Base-by-base conservation (phyloP, 495 filamentous ascomycete species). In the Cercophora sp. region DNA sequence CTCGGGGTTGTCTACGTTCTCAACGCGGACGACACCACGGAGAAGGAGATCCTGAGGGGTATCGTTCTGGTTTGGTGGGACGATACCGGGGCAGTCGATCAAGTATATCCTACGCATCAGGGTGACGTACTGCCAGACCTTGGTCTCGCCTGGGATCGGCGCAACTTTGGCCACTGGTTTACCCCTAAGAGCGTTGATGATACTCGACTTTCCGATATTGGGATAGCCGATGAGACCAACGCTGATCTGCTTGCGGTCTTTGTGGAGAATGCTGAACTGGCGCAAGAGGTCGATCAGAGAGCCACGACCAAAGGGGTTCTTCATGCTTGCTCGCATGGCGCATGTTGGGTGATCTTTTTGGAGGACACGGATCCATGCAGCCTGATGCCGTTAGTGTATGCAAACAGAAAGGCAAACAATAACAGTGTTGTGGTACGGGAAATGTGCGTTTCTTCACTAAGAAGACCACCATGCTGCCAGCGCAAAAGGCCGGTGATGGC, bases 381-480 rank as follows among this genome's bases (percentile, higher is more conserved):
- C 61, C 65, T 66, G 25, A 20, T 40, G 25, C 35, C 43, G 56
- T 66, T 41, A 67, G 55, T 48, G 53, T 59, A 2, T 45, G 19
- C 16, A 42, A 20, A 20, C 43, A 16, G 23, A 48, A 54, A 13
- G 31, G 35, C 23, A 10, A 51, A 45, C 45, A 37, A 47, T 31
- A 45, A 40, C 26, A 52, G n/a, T 34, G 19, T 60, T 20, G 45
- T 29, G 19, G 48, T 56, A 51, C 18, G 32, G 60, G 50, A 56
- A 59, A 87, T 98, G 92, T 98, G 81, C 94, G 91, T 86, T 85
- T 87, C 89, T 85, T 87, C 85, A 96, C 92, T 98, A 97, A 94
- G 93, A 96, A 86, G 73, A 81, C 79, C 78, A 77, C 85, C 82
- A 92, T 75, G 51, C 64, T n/a, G 64, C 66, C 60, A 68, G 69